Percentiles rank a stretch among this genome's conserved stretches.
phyloP scores from a whole-genome alignment of 352 stramenopile species.

The Blastocystis sp. region DNA sequence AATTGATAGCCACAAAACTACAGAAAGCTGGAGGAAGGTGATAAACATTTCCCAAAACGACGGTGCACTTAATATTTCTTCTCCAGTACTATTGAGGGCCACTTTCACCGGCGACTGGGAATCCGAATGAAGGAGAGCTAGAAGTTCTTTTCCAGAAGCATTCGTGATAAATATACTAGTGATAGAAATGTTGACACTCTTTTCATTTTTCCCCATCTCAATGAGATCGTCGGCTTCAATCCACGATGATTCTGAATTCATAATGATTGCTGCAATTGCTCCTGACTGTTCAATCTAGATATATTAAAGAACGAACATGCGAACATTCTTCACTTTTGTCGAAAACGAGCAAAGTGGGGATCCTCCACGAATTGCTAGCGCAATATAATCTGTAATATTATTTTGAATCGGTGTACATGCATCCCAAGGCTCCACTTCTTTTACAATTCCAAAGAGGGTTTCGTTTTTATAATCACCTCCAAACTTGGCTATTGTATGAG shows the following conservation, averaged over 20 bases:
- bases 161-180: slow-evolving; percentile 30
- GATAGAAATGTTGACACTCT: not conserved
- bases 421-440: slow-evolving; percentile 7
- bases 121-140: not conserved
- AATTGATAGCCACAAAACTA: slow-evolving; percentile 7
- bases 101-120: not conserved
- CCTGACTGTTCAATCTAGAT: slow-evolving; percentile 16
- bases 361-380: slow-evolving; percentile 21
- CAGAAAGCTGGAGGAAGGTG: slow-evolving; percentile 37
- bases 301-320: not conserved
- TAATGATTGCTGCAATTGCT: slow-evolving; percentile 28
- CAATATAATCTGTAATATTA: not conserved
- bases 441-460: not conserved
- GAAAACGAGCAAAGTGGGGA: not conserved
- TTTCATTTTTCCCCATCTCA: not conserved
- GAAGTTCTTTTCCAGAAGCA: not conserved
- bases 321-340: slow-evolving; percentile 10
- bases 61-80: not conserved
- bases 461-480: slow-evolving; percentile 4
- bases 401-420: not conserved
- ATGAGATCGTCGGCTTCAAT: slow-evolving; percentile 1
- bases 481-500: not conserved
- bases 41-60: slow-evolving; percentile 53
- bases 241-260: not conserved
- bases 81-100: not conserved